Evolutionary conservation across 2,329 filamentous ascomycete genomes (phyloP), one percentile per base, ranked within the genome.

Genomic region (Fusarium protoensiforme): DNA sequence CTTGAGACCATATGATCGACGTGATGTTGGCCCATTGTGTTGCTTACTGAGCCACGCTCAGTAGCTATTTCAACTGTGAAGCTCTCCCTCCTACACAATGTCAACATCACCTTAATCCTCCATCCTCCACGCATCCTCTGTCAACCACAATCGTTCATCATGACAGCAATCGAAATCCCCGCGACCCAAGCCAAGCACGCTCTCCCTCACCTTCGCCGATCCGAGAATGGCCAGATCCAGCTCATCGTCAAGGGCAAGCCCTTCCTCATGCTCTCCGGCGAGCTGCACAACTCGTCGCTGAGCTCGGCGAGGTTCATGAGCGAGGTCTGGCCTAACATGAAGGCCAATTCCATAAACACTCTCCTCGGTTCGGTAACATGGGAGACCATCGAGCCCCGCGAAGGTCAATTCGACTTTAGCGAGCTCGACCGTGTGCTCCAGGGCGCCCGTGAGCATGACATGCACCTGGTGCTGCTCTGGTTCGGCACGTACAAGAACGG

Each of bases 401-500:
- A 83, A 51, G 81, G 80, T 10, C 36, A 78, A 3, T 83, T 83
- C 46, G 72, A 80, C 60, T 83, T 83, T 46, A 33, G 68, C 5
- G 80, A 82, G 60, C 79, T 83, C 3, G 81, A 83, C 38, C 65
- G 71, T 4, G 79, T 83, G 1, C 75, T 83, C 4, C 35, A 68
- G 10, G 80, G 77, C 27, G 81, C 81, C 1, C 75, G 80, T 3
- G 61, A 79, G 31, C 75, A 82, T 31, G 74, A 67, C 7, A 79
- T 84, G 73, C 79, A 80, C 33, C 77, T 84, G 3, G 80, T 83
- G 5, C 73, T 84, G 0, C 78, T 84, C 0, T 84, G 82, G 82
- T 84, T 84, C 36, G 82, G 81, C 8, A 79, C 80, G 7, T 84
- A 81, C 69, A 84, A 84, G 70, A 84, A 84, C 38, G 80, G 81